Evolutionary conservation across 1,284 basidiomycete species (phyloP), one percentile per base, ranked within the genome.

Genomic region (Caloboletus firmus): DNA sequence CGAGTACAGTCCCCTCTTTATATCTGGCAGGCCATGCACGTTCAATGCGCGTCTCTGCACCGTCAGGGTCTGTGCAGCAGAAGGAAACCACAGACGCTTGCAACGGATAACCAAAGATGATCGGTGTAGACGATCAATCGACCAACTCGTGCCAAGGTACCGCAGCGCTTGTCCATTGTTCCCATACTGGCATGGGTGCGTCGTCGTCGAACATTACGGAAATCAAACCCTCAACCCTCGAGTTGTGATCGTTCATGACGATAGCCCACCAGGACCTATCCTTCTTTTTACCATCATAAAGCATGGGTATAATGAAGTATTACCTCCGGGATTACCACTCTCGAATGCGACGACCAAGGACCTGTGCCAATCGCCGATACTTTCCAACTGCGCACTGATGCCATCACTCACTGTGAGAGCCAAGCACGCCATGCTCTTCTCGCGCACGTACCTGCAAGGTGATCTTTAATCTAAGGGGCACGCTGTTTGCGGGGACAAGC

Each of bases 141-240:
- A 37, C 22, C 30, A 20, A 13, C 8, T 3, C 30, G 36, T 41
- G 42, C 37, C 28, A n/a, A 34, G n/a, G 10, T 28, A 28, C 37
- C 30, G 34, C 49, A 49, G 39, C 22, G 34, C 52, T n/a, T 7
- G 12, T 8, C 5, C 26, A 1, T 63, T 58, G 24, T 58, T 47
- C 57, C 36, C n/a, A 10, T 31, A 39, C 48, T 32, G 42, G 24
- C 7, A 30, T 8, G 3, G 30, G n/a, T 45, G 30, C 7, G 22
- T 28, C 37, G 13, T 42, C 41, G 30, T 39, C 18, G n/a, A 32
- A 11, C 2, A n/a, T 35, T 8, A 17, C 49, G 45, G 54, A 44
- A 31, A 54, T 58, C 52, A 56, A 65, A 50, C 54, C 48, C 51
- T 54, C 20, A 24, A 18, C 40, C 49, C 43, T 40, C 28, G 26